A percentile compares a stretch with the other conserved stretches of the same genome.
phyloP scores from a whole-genome alignment of 345 rosid genomes.

The Eucalyptus leucophloia region DNA sequence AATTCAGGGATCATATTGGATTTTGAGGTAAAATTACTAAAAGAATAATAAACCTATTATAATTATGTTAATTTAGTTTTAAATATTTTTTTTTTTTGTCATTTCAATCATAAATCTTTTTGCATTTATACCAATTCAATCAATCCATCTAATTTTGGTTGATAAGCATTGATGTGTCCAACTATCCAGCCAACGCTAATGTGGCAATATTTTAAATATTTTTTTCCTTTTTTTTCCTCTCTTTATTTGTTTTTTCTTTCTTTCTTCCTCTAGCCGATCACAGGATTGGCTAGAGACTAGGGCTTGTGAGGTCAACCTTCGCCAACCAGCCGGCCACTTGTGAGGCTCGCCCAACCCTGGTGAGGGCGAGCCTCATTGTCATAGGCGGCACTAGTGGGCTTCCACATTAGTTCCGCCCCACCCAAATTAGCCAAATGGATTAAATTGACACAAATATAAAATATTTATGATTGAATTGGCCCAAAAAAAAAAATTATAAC shows the following conservation, averaged over 20 bases:
- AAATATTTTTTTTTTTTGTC: too few species aligned
- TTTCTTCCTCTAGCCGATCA: rapidly evolving
- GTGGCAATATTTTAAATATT: too few species aligned
- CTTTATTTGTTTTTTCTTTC: too few species aligned
- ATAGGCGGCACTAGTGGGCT: rapidly evolving
- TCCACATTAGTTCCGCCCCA: rapidly evolving
- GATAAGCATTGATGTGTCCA: too few species aligned
- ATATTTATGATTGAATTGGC: rapidly evolving
- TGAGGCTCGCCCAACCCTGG: too few species aligned
- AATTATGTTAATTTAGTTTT: rapidly evolving
- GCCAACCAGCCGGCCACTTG: too few species aligned
- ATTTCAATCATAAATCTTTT: rapidly evolving
- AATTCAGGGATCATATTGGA: rapidly evolving
- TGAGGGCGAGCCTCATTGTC: too few species aligned
- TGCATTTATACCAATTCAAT: rapidly evolving
- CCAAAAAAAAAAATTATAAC: rapidly evolving
- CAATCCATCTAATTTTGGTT: rapidly evolving
- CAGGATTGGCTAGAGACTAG: too few species aligned
- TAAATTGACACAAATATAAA: rapidly evolving
- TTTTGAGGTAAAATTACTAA: neutral
- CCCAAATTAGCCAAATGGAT: rapidly evolving
- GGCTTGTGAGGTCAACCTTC: rapidly evolving
- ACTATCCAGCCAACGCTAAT: rapidly evolving
- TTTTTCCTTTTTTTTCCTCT: too few species aligned
- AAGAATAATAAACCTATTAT: rapidly evolving